Conservation (phyloP, 257 asterid genomes). For the Jacaranda copaia region DNA sequence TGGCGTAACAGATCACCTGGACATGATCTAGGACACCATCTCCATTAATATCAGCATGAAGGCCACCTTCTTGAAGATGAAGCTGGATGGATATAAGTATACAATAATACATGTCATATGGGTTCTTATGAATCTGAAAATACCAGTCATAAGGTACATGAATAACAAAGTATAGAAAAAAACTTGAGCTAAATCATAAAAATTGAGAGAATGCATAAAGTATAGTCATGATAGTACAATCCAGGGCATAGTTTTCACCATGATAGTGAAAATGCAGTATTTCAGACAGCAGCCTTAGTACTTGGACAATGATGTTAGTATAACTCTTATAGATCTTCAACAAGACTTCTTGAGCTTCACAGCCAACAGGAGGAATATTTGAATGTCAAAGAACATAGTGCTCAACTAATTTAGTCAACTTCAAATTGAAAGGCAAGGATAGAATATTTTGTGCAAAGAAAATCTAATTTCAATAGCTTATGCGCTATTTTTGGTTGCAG, state of each 20-base stretch:
- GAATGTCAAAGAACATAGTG: conserved; percentile 2
- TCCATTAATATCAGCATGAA: conserved; percentile 98
- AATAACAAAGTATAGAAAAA: conserved; percentile 18
- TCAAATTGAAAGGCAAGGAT: conserved; percentile 21
- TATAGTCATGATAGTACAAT: conserved; percentile 15
- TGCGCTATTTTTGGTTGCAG: background rate
- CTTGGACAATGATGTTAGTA: conserved; percentile 9
- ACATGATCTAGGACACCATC: conserved; percentile 99
- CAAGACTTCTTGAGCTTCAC: conserved; percentile 11
- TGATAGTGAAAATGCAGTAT: background rate
- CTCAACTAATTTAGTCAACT: conserved; percentile 7
- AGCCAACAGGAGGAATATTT: background rate
- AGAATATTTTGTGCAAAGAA: conserved; percentile 30
- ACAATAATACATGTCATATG: conserved; percentile 34
- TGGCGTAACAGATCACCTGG: conserved; percentile 62
- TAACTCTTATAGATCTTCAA: background rate
- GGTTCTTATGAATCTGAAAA: conserved; percentile 19
- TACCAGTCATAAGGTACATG: conserved; percentile 6
- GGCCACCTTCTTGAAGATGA: conserved; percentile 99
- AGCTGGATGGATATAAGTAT: conserved; percentile 62
- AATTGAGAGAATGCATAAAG: conserved; percentile 12
- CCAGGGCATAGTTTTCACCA: conserved; percentile 18
- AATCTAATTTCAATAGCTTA: conserved; percentile 17
- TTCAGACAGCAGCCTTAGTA: conserved; percentile 16
- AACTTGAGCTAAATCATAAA: conserved; percentile 4